Evolutionary conservation across 352 stramenopile genomes (phyloP).

Genomic region (Globisporangium yorkense): DNA sequence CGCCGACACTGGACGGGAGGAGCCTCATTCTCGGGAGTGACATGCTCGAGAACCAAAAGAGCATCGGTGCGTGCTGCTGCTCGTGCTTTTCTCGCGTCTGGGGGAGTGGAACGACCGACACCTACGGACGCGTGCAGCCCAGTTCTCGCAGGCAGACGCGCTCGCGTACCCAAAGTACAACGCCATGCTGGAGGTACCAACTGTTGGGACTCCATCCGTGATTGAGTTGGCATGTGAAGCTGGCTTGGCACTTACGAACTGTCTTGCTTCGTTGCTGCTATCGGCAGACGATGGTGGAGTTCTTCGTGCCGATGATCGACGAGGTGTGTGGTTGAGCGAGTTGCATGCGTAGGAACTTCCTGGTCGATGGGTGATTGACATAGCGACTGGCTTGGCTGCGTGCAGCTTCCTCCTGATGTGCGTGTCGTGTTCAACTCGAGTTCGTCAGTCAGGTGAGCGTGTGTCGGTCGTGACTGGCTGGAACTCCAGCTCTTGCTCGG

Average conservation of each 20-base stretch:
- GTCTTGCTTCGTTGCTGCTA: neutral
- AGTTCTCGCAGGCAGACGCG: conserved; percentile 79
- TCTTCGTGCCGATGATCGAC: conserved; percentile 79
- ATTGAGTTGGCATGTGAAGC: neutral
- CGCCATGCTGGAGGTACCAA: conserved; percentile 59
- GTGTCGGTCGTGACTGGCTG: too few relatives aligned
- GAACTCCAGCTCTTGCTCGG: too few relatives aligned
- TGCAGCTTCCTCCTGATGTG: conserved; percentile 63
- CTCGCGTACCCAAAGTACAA: conserved; percentile 81
- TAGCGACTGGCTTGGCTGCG: neutral
- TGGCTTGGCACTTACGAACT: neutral
- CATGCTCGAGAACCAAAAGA: conserved; percentile 68
- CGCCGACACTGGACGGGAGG: conserved; percentile 65
- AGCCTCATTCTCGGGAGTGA: conserved; percentile 78
- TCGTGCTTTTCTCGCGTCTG: neutral
- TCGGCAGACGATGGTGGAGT: conserved; percentile 63
- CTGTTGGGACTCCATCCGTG: neutral
- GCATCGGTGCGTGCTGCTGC: conserved; percentile 39
- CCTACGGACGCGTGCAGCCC: conserved; percentile 25
- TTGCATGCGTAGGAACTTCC: neutral
- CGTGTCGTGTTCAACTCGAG: conserved; percentile 56
- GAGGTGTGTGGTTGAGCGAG: conserved; percentile 27
- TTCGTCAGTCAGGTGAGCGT: conserved; percentile 29
- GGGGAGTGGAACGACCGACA: neutral
- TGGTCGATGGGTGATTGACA: neutral